These are phyloP conservation scores for Lepidium campestre DNA, from an alignment of 441 rosid genomes.

Conservation along the genomic window DNA sequence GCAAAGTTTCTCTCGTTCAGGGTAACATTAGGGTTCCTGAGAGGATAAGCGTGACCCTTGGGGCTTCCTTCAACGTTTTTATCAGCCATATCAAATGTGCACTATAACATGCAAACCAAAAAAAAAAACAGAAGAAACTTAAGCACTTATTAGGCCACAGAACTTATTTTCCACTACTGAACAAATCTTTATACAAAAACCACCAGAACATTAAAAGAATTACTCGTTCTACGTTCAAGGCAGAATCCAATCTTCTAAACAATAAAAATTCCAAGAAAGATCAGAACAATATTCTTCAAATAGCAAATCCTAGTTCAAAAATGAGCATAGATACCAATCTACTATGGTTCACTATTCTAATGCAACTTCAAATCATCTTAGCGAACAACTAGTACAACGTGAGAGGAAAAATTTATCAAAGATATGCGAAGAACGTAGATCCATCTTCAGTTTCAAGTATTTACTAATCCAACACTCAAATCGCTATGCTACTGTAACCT, in stretches of 20 bases:
- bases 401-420: background rate
- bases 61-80: slow-evolving; percentile 31
- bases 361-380: background rate
- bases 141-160: background rate
- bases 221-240: background rate
- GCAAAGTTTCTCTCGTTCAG: slow-evolving; percentile 81
- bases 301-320: background rate
- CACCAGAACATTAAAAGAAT: background rate
- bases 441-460: background rate
- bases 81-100: slow-evolving; percentile 42
- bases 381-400: background rate
- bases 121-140: background rate
- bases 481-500: background rate
- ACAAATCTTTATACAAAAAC: background rate
- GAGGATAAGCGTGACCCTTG: slow-evolving; percentile 21
- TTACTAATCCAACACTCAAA: background rate
- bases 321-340: background rate
- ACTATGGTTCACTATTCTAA: slow-evolving; percentile 1
- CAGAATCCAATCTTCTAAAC: background rate
- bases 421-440: slow-evolving; percentile 15
- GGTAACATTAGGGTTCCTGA: slow-evolving; percentile 27
- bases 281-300: background rate
- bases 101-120: background rate
- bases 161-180: background rate
- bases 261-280: background rate